Evolutionary conservation across 1,284 basidiomycete genomes (phyloP), one percentile per base, ranked within the genome.

Genomic region (Pholiota adiposa): DNA sequence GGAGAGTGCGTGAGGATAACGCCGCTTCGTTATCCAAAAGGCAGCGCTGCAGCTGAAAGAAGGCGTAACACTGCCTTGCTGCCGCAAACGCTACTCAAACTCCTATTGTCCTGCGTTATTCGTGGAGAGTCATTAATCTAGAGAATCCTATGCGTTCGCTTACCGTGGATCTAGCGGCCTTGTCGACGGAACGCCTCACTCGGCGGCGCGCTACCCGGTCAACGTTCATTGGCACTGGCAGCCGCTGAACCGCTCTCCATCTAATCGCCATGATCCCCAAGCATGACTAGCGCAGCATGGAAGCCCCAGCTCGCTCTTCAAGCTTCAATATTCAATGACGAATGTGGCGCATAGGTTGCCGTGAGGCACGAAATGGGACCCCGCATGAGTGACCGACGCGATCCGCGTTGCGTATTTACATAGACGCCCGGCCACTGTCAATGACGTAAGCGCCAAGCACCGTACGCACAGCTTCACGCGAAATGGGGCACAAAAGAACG

Each of bases 301-400:
- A 46, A 25, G 21, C 8, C 12, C 25, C 7, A 46, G 25, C 44
- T 27, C 9, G 2, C 16, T 46, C 44, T n/a, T n/a, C 23, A 46
- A 46, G 23, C 21, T 25, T 11, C 27, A 16, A 3, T n/a, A n/a
- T 12, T 43, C 25, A 25, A 46, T 38, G 44, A 23, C 11, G 44
- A 27, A 46, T 27, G 44, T 25, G 23, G 44, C 44, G 25, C n/a
- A n/a, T 51, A 36, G 19, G 36, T 51, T 36, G 50, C 50, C 50
- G 50, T 51, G 50, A 23, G 50, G 50, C 33, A 38, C n/a, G 2
- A 23, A 19, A 1, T 18, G 11, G 31, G 25, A 51, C 14, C 25
- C 23, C 36, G 36, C 19, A 36, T 53, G 18, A 41, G 51, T 53
- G 18, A 27, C 51, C 51, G 51, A 53, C 38, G 51, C 51, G 36